These are phyloP conservation scores for Talaromyces adpressus DNA, from an alignment of 495 filamentous ascomycete genomes.

Conservation along the genomic window DNA sequence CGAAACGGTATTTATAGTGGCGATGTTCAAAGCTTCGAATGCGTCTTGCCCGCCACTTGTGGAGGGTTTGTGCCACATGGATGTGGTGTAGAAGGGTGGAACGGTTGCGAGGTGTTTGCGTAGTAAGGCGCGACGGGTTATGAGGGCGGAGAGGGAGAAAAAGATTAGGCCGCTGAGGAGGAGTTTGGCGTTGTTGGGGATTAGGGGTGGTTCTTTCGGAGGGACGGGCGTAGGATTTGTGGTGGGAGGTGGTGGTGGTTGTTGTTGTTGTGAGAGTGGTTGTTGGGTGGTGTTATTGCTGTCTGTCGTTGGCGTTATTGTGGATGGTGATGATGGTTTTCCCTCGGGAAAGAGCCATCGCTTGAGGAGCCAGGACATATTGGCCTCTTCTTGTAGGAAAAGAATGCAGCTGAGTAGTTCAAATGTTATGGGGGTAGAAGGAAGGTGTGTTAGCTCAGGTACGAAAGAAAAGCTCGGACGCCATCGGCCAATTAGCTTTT, in stretches of 20 bases:
- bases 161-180: slow-evolving; percentile 69
- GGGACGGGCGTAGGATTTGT: background rate
- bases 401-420: no score
- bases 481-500: background rate
- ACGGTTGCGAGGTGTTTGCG: slow-evolving; percentile 45
- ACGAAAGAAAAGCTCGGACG: background rate
- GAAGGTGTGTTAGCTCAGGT: background rate
- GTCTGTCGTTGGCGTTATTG: slow-evolving; percentile 7
- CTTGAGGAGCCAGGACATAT: slow-evolving; percentile 7
- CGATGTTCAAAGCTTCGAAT: slow-evolving; percentile 71
- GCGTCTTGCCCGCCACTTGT: slow-evolving; percentile 58
- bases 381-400: background rate
- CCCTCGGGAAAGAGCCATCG: slow-evolving; percentile 11
- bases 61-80: slow-evolving; percentile 32
- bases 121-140: slow-evolving; percentile 62
- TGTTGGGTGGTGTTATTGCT: slow-evolving; percentile 4
- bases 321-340: slow-evolving; percentile 11
- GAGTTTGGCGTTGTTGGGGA: slow-evolving; percentile 37
- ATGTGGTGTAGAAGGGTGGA: slow-evolving; percentile 62
- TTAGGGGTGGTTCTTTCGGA: slow-evolving; percentile 1
- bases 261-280: background rate
- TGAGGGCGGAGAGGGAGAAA: slow-evolving; percentile 55
- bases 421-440: no score
- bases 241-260: slow-evolving; percentile 2
- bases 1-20: slow-evolving; percentile 70